Evolutionary conservation across 495 filamentous ascomycete genomes (phyloP).

Genomic region (Beverwykella pulmonaria): DNA sequence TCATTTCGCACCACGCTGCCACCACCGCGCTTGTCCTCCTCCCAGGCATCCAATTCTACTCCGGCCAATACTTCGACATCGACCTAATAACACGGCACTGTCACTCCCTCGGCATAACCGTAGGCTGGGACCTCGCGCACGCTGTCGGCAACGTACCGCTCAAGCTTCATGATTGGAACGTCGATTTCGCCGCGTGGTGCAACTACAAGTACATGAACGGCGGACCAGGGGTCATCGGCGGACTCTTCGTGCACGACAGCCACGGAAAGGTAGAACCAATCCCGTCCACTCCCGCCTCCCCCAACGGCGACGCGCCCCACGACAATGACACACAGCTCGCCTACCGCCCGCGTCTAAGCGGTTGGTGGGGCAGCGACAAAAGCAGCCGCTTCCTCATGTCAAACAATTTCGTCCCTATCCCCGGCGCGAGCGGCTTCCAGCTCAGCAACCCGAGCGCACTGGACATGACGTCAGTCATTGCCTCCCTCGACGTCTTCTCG

Average conservation of each 20-base stretch:
- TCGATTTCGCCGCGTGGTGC: constrained; percentile 97
- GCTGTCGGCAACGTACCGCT: constrained; percentile 89
- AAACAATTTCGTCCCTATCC: constrained; percentile 74
- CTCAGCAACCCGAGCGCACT: constrained; percentile 41
- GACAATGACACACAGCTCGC: constrained; percentile 1
- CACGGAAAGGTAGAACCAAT: constrained; percentile 54
- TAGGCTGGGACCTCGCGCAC: constrained; percentile 96
- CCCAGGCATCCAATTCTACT: constrained; percentile 93
- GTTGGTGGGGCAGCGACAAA: constrained; percentile 91
- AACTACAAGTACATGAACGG: constrained; percentile 96
- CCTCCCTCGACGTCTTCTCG: constrained; percentile 78
- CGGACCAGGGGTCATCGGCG: constrained; percentile 85
- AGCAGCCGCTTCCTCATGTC: constrained; percentile 75
- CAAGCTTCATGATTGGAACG: constrained; percentile 85
- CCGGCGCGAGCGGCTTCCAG: constrained; percentile 51
- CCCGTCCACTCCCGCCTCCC: constrained; percentile 44
- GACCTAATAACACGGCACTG: constrained; percentile 79
- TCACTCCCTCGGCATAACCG: constrained; percentile 70
- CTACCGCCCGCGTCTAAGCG: constrained; percentile 49
- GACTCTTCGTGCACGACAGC: constrained; percentile 81
- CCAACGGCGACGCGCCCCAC: not conserved
- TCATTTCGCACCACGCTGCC: constrained; percentile 75
- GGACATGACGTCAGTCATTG: constrained; percentile 69
- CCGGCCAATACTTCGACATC: constrained; percentile 89
- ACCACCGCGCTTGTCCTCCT: constrained; percentile 80